Base-by-base conservation (phyloP, 2,329 filamentous ascomycete species). In the Exserohilum rostratum region DNA sequence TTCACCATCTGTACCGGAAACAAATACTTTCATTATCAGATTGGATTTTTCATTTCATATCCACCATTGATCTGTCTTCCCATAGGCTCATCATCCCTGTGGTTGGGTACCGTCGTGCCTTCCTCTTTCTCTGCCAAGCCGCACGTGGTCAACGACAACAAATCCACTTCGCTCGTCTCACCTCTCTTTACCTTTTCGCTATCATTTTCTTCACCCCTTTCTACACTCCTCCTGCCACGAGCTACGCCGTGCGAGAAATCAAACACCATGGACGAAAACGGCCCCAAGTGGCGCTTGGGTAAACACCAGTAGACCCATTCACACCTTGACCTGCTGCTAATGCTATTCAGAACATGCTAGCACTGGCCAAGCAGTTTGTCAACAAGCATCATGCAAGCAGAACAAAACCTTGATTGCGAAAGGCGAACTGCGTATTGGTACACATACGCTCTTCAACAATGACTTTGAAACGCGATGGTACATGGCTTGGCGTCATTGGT, bases 401-500 rank as follows among this genome's bases (percentile, higher is more conserved):
- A 77, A 76, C 1, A 78, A 72, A 1, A 70, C 82, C 65, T 64
- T 62, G 30, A 90, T 96, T 68, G 62, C 66, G 22, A 96, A 96
- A 76, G 91, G 88, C 53, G 87, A 91, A 62, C 76, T 96, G 3
- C 88, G 93, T 49, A 83, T 93, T 38, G 93, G 90, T 45, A 83
- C 82, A 1, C 50, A 63, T 18, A 47, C 43, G 25, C 89, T 87
- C 82, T 84, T 93, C 56, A 81, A 82, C 9, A 81, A 86, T 51
- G 55, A 75, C 1, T 73, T 77, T 2, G 80, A 86, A 68, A 84
- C 83, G 42, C 82, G 81, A 64, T 95, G 85, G 84, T 74, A 78
- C 27, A 58, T 58, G 51, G 60, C 53, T 50, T 96, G 89, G 88
- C 88, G 88, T 70, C 93, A 97, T 75, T 97, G 92, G 93, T 95